Base-by-base conservation (phyloP, 495 filamentous ascomycete species). In the Xylaria longipes region DNA sequence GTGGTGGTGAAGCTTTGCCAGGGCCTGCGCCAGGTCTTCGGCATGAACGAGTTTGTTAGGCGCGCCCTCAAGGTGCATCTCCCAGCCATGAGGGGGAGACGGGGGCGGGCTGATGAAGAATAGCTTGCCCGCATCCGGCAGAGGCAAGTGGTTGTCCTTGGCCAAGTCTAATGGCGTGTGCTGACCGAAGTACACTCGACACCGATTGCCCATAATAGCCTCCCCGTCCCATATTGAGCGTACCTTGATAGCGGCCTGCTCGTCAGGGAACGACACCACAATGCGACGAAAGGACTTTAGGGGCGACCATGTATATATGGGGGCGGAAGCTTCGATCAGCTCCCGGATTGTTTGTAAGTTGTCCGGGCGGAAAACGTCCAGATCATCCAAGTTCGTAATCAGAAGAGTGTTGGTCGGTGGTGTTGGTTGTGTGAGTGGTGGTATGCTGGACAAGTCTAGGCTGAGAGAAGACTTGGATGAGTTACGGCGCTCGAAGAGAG, bases 41-140 rank as follows among this genome's bases (percentile, higher is more conserved):
- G 96, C 94, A 76, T 97, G 93, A 11, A 97, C 94, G 71, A 93
- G 91, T 81, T 94, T 95, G 80, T 99, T 99, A 39, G 96, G 96
- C 3, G 95, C 92, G 31, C 92, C 94, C 83, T 99, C 96, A 60
- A 93, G 84, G 75, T 89, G 89, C 84, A 94, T 88, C 81, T 95
- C 92, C 96, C 96, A 99, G 46, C 95, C 96, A 77, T 94, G 92
- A 3, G 96, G 96, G 62, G 96, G 96, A 70, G 86, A 90, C 1
- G 96, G 97, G 12, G 96, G 96, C 43, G 96, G 96, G 69, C 90
- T 93, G 84, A 99, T 98, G 84, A 99, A 98, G 87, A 98, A 97
- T 45, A 97, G 87, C 84, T 97, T 98, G 74, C 93, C 90, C 54
- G 90, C 84, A 72, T 97, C 93, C 17, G 96, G 96, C 1, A 94